Evolutionary conservation across 2,329 filamentous ascomycete genomes (phyloP).

Genomic region (Cladosporium sp.): DNA sequence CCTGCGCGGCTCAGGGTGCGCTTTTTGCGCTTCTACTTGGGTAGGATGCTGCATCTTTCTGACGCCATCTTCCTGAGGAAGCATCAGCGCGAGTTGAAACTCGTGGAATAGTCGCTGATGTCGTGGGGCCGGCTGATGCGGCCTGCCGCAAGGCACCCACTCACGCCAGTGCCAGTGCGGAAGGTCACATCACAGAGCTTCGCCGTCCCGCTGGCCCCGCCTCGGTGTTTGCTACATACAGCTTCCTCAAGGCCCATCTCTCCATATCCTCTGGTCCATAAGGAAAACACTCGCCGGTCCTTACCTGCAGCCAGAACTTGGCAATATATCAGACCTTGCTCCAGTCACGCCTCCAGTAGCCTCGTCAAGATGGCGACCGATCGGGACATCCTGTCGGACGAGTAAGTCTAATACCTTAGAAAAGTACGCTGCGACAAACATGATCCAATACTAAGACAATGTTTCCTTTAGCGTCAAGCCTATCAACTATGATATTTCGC

Average conservation of each 20-base stretch:
- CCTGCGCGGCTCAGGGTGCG: too few relatives aligned
- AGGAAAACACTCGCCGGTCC: neutral
- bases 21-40: too few relatives aligned
- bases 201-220: neutral
- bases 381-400: slow-evolving; percentile 40
- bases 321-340: slow-evolving; percentile 20
- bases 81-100: too few relatives aligned
- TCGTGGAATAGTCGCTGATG: too few relatives aligned
- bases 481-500: slow-evolving; percentile 74
- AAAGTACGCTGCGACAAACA: neutral
- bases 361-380: slow-evolving; percentile 40
- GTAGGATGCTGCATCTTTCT: too few relatives aligned
- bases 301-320: neutral
- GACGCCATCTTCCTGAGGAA: too few relatives aligned
- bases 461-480: slow-evolving; percentile 60
- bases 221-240: neutral
- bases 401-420: slow-evolving; percentile 24
- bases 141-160: too few relatives aligned
- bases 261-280: neutral
- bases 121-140: too few relatives aligned
- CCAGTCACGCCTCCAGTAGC: slow-evolving; percentile 27
- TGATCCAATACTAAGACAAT: slow-evolving; percentile 1
- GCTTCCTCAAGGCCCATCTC: neutral
- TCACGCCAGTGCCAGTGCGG: too few relatives aligned
- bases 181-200: too few relatives aligned